phyloP scores from a whole-genome alignment of 345 rosid genomes.

The Sonneratia alba region DNA sequence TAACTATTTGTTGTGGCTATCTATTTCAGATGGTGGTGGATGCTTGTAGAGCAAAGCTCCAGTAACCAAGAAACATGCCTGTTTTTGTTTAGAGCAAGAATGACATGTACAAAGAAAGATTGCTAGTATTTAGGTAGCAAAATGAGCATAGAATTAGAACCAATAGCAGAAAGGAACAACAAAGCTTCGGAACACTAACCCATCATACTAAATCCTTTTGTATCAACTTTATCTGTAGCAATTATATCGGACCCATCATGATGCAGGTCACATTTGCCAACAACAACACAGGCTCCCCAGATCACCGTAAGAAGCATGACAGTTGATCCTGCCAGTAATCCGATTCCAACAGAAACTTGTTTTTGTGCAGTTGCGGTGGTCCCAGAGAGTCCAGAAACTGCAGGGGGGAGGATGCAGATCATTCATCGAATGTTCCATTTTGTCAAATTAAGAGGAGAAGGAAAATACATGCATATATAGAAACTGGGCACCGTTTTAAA shows the following conservation, averaged over 20 bases:
- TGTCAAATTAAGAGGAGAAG: background rate
- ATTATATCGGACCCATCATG: background rate
- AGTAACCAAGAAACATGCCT: background rate
- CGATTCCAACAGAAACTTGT: conserved; percentile 40
- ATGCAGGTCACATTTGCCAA: conserved; percentile 27
- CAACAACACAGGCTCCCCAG: conserved; percentile 33
- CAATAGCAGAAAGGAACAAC: background rate
- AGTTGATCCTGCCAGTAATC: conserved; percentile 37
- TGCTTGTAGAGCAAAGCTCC: background rate
- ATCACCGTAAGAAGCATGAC: conserved; percentile 35
- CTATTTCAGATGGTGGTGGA: background rate
- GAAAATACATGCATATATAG: background rate
- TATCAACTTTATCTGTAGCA: conserved; percentile 15
- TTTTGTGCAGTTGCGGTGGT: conserved; percentile 26
- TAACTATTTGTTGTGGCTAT: background rate
- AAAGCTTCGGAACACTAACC: conserved; percentile 10
- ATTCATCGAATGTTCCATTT: background rate
- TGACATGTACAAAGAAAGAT: background rate
- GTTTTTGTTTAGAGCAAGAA: background rate
- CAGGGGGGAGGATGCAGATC: background rate
- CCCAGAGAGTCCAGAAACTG: conserved; percentile 39
- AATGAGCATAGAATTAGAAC: background rate
- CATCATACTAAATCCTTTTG: conserved; percentile 19
- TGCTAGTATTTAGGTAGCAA: background rate
- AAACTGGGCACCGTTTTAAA: background rate